Conservation (phyloP, 768 basidiomycete genomes). For the Trametes coccinea region DNA sequence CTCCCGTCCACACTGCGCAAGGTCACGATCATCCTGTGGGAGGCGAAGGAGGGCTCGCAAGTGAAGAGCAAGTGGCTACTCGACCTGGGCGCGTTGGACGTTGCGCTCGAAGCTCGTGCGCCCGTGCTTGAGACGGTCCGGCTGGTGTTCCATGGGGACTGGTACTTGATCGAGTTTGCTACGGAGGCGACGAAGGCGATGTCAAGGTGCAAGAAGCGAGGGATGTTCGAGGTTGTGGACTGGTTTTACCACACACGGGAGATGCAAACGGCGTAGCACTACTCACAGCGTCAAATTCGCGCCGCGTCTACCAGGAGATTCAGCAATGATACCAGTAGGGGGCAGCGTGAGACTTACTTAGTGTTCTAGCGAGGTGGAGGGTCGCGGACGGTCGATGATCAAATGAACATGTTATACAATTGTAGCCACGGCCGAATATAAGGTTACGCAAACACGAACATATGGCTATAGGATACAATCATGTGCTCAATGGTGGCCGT, state of each 20-base stretch:
- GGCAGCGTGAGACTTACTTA: no score
- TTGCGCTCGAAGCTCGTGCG: background rate
- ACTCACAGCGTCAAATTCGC: no score
- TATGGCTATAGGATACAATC: slow-evolving; percentile 24
- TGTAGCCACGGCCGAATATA: slow-evolving; percentile 18
- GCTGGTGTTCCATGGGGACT: background rate
- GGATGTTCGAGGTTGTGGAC: background rate
- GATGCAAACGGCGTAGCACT: no score
- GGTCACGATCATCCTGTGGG: background rate
- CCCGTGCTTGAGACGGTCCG: background rate
- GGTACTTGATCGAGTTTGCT: background rate
- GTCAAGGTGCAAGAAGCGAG: background rate
- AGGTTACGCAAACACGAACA: slow-evolving; percentile 18
- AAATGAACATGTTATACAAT: slow-evolving; percentile 21
- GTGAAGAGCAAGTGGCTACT: background rate
- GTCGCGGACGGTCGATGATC: background rate
- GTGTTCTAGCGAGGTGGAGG: no score
- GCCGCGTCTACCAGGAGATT: no score
- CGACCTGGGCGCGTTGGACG: background rate
- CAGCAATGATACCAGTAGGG: no score
- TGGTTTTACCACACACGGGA: background rate
- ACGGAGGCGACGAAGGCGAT: background rate
- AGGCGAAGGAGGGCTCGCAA: background rate
- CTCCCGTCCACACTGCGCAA: background rate
- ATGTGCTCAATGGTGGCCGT: slow-evolving; percentile 9